Conservation (phyloP, 2,329 filamentous ascomycete species). For the Hypoxylon sp. region DNA sequence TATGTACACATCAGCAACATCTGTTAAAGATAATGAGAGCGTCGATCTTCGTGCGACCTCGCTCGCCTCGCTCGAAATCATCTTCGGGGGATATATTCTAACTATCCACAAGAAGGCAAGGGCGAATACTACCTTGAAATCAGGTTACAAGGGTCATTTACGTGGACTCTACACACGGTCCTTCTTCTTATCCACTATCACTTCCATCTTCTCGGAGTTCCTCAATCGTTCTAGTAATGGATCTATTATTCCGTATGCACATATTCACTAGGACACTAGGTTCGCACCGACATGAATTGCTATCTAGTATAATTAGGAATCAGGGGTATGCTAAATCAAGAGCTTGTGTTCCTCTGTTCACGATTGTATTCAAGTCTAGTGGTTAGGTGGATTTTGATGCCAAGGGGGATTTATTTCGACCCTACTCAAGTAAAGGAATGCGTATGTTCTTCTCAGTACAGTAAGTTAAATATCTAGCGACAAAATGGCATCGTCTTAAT, state of each 20-base stretch:
- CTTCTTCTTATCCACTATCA: conserved; percentile 31
- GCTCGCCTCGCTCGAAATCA: conserved; percentile 27
- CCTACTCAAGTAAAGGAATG: neutral
- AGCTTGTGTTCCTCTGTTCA: too few species aligned
- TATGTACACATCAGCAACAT: conserved; percentile 18
- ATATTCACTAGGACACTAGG: conserved; percentile 30
- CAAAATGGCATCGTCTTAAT: neutral
- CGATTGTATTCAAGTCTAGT: conserved; percentile 2
- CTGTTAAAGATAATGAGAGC: conserved; percentile 24
- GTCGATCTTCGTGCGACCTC: conserved; percentile 32
- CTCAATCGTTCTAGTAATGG: conserved; percentile 28
- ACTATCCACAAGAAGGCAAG: conserved; percentile 24
- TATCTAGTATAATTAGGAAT: too few species aligned
- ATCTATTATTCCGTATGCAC: conserved; percentile 36
- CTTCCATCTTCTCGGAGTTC: conserved; percentile 25
- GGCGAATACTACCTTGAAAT: conserved; percentile 34
- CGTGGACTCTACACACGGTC: conserved; percentile 34
- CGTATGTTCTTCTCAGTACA: too few species aligned
- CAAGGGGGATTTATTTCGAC: neutral
- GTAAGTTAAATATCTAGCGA: too few species aligned
- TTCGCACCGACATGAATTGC: conserved; percentile 26
- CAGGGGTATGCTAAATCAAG: conserved; percentile 11
- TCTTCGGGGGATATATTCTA: conserved; percentile 33
- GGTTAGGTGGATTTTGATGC: neutral
- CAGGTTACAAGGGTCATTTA: conserved; percentile 31